Evolutionary conservation across 345 rosid species (phyloP), one percentile per base, ranked within the genome.

Genomic region (Alliaria petiolata): DNA sequence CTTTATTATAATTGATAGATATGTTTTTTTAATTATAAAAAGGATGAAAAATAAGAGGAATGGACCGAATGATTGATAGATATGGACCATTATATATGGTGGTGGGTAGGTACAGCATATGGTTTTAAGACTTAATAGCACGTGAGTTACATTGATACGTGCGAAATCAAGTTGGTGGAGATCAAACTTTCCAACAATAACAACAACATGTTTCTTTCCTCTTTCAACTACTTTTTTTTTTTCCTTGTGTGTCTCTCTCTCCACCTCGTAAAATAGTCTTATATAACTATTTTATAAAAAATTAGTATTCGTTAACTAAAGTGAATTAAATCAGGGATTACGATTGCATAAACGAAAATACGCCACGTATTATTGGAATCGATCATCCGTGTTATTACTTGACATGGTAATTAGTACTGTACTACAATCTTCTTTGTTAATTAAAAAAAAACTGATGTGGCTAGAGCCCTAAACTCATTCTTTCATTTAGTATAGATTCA

Each of bases 151-250:
- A 66, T 33, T 67, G 78, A 31, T 39, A 46, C 55, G 55, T 67
- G 72, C 46, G 54, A 15, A 31, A 22, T 33, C 42, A 67, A 74
- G 72, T 74, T 11, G 78, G 78, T 74, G 50, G 47, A 50, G 6
- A 16, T 12, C 6, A 25, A 15, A 22, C 62, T 66, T 67, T 74
- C 38, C 67, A 73, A 47, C 78, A 57, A 70, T 7, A 59, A 43
- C 8, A 30, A 6, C 65, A 65, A 66, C 72, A 66, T 66, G 72
- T 74, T 58, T 66, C 46, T 74, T 74, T 57, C 67, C 45, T 57
- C 36, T 39, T 31, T 74, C 72, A 74, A 74, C 67, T 49, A 65
- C 65, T 43, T 47, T 63, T 33, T 26, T 10, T 40, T n/a, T n/a
- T n/a, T n/a, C n/a, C 8, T 39, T 61, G 35, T 55, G 59, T 74